Evolutionary conservation across 306 rosid genomes (phyloP).

Genomic region (Carpinus viminea): DNA sequence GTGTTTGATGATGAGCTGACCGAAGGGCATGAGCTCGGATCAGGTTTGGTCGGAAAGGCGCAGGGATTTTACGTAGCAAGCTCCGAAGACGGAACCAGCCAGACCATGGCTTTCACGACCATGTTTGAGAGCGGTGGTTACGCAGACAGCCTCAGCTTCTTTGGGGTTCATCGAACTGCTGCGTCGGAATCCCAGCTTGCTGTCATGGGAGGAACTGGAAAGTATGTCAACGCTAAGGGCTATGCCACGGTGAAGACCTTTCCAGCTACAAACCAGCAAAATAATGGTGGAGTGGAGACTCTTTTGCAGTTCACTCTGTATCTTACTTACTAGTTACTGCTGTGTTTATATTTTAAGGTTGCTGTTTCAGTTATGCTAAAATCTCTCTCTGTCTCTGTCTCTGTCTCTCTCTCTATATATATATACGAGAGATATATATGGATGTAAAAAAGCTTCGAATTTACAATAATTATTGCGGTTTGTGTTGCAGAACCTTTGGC

Average conservation of each 20-base stretch:
- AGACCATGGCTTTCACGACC: conserved; percentile 72
- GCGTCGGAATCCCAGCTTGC: conserved; percentile 77
- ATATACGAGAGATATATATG: neutral
- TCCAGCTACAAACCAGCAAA: conserved; percentile 48
- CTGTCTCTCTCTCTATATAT: neutral
- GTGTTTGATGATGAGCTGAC: conserved; percentile 82
- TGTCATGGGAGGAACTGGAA: conserved; percentile 83
- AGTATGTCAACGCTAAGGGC: conserved; percentile 67
- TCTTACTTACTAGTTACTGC: conserved; percentile 48
- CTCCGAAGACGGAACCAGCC: conserved; percentile 72
- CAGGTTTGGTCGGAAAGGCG: conserved; percentile 76
- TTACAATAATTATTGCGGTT: neutral
- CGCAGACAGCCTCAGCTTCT: conserved; percentile 65
- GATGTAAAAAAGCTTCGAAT: neutral
- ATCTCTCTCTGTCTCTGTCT: neutral
- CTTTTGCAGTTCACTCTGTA: conserved; percentile 58
- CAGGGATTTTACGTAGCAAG: conserved; percentile 81
- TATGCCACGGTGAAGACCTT: conserved; percentile 58
- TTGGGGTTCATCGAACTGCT: conserved; percentile 66
- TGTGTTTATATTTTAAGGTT: neutral
- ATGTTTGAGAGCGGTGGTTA: conserved; percentile 71
- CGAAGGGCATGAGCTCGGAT: conserved; percentile 71
- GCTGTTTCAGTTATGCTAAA: neutral
- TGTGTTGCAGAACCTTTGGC: neutral
- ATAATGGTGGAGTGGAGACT: conserved; percentile 63